A percentile compares a stretch with the other conserved stretches of the same genome.
These are phyloP conservation scores for Colletotrichum lupini DNA, from an alignment of 2,329 filamentous ascomycete genomes.

Conservation along the genomic window DNA sequence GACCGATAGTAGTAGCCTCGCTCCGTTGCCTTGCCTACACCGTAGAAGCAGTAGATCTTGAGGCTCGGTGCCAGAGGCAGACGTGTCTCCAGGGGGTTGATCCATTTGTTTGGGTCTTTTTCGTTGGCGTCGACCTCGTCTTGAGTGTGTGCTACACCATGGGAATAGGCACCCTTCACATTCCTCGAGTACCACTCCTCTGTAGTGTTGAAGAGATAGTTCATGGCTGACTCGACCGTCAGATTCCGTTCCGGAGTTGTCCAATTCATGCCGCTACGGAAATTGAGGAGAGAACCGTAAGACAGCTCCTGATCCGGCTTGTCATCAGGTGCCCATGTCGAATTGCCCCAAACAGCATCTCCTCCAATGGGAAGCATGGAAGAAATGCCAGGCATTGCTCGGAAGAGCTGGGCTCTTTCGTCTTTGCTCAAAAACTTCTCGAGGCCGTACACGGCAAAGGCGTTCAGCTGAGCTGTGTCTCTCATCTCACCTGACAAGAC, in stretches of 20 bases:
- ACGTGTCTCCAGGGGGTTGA: slow-evolving; percentile 91
- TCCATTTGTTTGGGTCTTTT: slow-evolving; percentile 83
- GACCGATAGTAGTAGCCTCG: slow-evolving; percentile 89
- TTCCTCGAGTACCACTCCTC: slow-evolving; percentile 88
- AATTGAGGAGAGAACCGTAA: slow-evolving; percentile 87
- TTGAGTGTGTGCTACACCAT: slow-evolving; percentile 84
- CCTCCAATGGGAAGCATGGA: slow-evolving; percentile 97
- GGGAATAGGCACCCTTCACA: slow-evolving; percentile 82
- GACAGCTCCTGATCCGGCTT: slow-evolving; percentile 75
- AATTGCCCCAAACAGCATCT: slow-evolving; percentile 93
- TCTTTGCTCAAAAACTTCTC: slow-evolving; percentile 94
- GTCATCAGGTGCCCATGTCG: slow-evolving; percentile 90
- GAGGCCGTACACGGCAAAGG: slow-evolving; percentile 95
- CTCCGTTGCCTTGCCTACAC: slow-evolving; percentile 92
- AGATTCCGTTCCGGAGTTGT: slow-evolving; percentile 78
- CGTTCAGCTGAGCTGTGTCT: slow-evolving; percentile 95
- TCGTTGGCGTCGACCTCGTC: slow-evolving; percentile 87
- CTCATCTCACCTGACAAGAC: slow-evolving; percentile 97
- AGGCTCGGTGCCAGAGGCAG: slow-evolving; percentile 88
- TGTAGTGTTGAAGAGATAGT: slow-evolving; percentile 80
- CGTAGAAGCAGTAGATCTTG: slow-evolving; percentile 98
- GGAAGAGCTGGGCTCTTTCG: slow-evolving; percentile 92
- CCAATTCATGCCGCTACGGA: slow-evolving; percentile 74
- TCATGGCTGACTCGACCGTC: slow-evolving; percentile 80
- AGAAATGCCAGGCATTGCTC: slow-evolving; percentile 95